phyloP scores from a whole-genome alignment of 2,329 filamentous ascomycete species.

The Venturia carpophila region DNA sequence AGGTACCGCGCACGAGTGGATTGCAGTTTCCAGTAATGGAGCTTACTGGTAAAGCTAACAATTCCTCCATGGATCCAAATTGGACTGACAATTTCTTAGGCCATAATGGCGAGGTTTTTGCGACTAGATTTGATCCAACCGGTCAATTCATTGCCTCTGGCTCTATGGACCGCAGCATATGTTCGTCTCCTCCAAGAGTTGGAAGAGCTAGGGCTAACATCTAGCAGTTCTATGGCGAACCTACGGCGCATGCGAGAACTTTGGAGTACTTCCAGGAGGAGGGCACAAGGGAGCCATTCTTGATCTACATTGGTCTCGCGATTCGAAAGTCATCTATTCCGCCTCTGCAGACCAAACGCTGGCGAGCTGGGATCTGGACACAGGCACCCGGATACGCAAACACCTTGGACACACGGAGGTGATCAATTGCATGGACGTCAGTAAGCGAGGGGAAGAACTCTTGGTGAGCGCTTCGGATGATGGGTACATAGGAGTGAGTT shows the following conservation, averaged over 20 bases:
- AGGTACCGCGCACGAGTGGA: conserved; percentile 73
- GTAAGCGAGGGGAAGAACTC: conserved; percentile 81
- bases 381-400: conserved; percentile 81
- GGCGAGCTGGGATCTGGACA: conserved; percentile 90
- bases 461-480: conserved; percentile 90
- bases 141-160: conserved; percentile 87
- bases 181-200: conserved; percentile 43
- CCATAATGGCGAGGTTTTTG: conserved; percentile 76
- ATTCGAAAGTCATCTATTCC: conserved; percentile 83
- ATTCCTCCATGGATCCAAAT: neutral
- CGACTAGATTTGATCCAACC: conserved; percentile 80
- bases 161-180: conserved; percentile 86
- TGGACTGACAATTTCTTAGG: conserved; percentile 33
- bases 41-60: conserved; percentile 56
- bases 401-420: conserved; percentile 92
- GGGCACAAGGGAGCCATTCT: conserved; percentile 88
- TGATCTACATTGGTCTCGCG: conserved; percentile 93
- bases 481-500: conserved; percentile 64
- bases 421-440: conserved; percentile 87
- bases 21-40: conserved; percentile 93
- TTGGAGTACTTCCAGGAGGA: conserved; percentile 60
- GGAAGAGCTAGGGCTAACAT: neutral
- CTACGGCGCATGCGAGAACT: conserved; percentile 89
- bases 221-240: conserved; percentile 80
- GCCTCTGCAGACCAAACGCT: conserved; percentile 90